Base-by-base conservation (phyloP, 2,329 filamentous ascomycete species). In the Tolypocladium nubicola region DNA sequence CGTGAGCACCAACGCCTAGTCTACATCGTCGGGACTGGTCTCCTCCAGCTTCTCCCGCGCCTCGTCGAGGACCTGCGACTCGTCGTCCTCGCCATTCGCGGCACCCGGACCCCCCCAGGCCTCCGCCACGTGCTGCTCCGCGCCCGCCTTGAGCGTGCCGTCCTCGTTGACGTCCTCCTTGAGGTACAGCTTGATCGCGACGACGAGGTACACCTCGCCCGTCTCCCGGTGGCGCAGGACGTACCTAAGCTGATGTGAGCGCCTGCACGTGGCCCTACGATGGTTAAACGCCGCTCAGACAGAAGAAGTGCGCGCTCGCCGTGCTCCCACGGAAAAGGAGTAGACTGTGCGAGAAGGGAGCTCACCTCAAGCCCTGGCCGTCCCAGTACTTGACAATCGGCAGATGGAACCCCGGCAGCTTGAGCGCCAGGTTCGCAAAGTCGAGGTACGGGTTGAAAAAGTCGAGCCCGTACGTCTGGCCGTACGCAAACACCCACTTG, bases 371-470 rank as follows among this genome's bases (percentile, higher is more conserved):
- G 14, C 83, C 83, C 73, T 92, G 87, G 0, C 88, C 88, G 65
- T 92, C 88, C 87, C 88, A 91, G 68, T 90, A 90, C 64, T 81
- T 84, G 70, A 91, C 83, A 56, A 93, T 86, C 1, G 84, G 84
- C 23, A 91, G 72, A 13, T 83, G 83, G 64, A 91, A 89, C 0
- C 88, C 87, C 0, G 89, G 89, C 37, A 94, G 67, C 55, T 82
- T 79, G 26, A 94, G 73, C 35, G 87, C 79, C 65, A 93, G 86
- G 63, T 87, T 85, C 71, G 70, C 68, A 70, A 97, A 97, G 71
- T 96, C 90, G 52, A 99, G 73, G 72, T 96, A 97, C 1, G 89
- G 88, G 70, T 97, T 97, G 72, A 87, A 96, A 71, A 99, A 97
- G 66, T 84, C 81, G 26, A 82, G 68, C 0, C 75, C 77, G 59